Evolutionary conservation across 805 yeast genomes (phyloP).

Genomic region (Wickerhamiella spandovensis): DNA sequence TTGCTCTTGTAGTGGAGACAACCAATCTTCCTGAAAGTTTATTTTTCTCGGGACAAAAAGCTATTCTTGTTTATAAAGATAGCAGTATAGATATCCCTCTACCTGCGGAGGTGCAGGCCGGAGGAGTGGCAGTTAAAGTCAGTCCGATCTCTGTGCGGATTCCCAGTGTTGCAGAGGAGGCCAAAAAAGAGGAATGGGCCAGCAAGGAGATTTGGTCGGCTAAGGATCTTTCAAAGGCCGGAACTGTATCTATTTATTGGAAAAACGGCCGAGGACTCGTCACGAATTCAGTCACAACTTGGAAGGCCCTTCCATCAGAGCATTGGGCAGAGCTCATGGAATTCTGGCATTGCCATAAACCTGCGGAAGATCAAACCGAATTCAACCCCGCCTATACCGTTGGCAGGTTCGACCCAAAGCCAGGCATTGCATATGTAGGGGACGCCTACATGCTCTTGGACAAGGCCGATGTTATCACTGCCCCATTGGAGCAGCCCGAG

Average conservation of each 20-base stretch:
- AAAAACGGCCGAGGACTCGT: slow-evolving; percentile 5
- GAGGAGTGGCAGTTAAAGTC: background rate
- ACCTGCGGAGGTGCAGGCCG: background rate
- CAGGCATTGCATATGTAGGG: slow-evolving; percentile 38
- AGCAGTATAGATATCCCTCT: slow-evolving; percentile 6
- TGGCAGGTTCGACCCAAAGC: slow-evolving; percentile 27
- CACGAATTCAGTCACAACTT: slow-evolving; percentile 2
- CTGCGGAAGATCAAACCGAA: slow-evolving; percentile 13
- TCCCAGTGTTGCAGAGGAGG: background rate
- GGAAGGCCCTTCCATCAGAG: slow-evolving; percentile 72
- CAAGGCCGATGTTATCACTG: slow-evolving; percentile 9
- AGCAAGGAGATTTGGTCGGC: slow-evolving; percentile 1
- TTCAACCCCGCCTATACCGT: slow-evolving; percentile 18
- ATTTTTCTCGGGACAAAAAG: background rate
- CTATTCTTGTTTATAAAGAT: slow-evolving; percentile 2
- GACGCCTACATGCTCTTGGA: slow-evolving; percentile 39
- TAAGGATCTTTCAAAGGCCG: slow-evolving; percentile 1
- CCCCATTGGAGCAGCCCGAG: background rate
- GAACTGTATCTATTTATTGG: slow-evolving; percentile 3
- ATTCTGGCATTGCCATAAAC: slow-evolving; percentile 87
- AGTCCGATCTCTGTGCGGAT: slow-evolving; percentile 1
- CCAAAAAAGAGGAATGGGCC: background rate
- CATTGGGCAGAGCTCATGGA: slow-evolving; percentile 93
- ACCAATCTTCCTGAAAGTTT: background rate
- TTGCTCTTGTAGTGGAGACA: slow-evolving; percentile 12